Base-by-base conservation (phyloP, 2,329 filamentous ascomycete genomes). In the Claviceps pusilla region DNA sequence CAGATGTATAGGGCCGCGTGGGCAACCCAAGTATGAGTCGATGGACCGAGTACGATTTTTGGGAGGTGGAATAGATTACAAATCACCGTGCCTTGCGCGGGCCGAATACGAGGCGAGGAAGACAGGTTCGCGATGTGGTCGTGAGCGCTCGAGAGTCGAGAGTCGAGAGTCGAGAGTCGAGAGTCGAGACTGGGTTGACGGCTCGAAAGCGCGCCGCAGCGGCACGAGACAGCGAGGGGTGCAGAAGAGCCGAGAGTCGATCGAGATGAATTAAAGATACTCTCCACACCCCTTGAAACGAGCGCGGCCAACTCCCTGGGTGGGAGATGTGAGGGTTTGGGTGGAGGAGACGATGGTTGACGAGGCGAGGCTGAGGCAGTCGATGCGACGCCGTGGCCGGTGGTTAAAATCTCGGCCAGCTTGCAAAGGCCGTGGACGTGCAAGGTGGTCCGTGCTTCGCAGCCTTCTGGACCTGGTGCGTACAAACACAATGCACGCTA, bases 291-390 rank as follows among this genome's bases (percentile, higher is more conserved):
- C 54, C 57, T 56, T 57, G 50, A 48, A 43, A 51, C 48, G 52
- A 56, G 58, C 56, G 54, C 59, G 54, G 42, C 51, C 58, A 54
- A 54, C 58, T 57, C 55, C 53, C 48, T 55, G 45, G 46, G 53
- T 49, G 59, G 53, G 53, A 56, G 56, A 52, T 50, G 52, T 47
- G n/a, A 48, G 51, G 41, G 46, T 33, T 41, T 48, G 52, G 31
- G 31, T 50, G 54, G 55, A 50, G 35, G 49, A 48, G 52, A 35
- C 28, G 39, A 49, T 11, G 33, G 48, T 54, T 50, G 50, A 43
- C 42, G 50, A 54, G 48, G 48, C 48, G 37, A 55, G 56, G 53
- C 53, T 51, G 53, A 48, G 31, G 54, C 29, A 53, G 47, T 24
- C 49, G 48, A 24, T 52, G 54, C 42, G 51, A 42, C 45, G 33